Evolutionary conservation across 2,329 filamentous ascomycete species (phyloP).

Genomic region (Neurospora sp.): DNA sequence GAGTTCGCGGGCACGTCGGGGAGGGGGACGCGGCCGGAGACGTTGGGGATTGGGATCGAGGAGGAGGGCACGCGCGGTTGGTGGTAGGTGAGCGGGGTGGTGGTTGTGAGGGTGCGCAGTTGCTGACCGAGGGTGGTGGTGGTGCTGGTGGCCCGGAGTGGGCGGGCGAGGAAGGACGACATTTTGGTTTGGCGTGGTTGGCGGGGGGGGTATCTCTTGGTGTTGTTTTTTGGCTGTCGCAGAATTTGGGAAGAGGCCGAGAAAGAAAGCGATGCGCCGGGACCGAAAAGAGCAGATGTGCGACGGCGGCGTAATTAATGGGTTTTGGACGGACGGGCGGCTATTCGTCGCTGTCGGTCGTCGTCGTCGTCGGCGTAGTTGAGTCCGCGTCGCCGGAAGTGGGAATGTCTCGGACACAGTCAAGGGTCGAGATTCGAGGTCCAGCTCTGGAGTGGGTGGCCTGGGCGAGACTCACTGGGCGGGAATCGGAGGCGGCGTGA

Average conservation of each 20-base stretch:
- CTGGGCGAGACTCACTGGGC: neutral
- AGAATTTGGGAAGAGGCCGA: neutral
- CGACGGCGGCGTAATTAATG: neutral
- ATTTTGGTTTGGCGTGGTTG: neutral
- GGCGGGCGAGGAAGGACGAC: slow-evolving; percentile 4
- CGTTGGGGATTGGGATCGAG: slow-evolving; percentile 32
- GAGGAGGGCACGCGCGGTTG: slow-evolving; percentile 16
- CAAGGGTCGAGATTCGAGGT: neutral
- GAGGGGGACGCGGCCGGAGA: slow-evolving; percentile 25
- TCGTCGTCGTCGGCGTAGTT: neutral
- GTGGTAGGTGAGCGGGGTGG: slow-evolving; percentile 21
- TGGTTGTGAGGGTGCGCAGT: slow-evolving; percentile 26
- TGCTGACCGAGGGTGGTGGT: neutral
- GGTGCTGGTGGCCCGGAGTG: slow-evolving; percentile 8
- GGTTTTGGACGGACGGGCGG: neutral
- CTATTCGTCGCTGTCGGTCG: neutral
- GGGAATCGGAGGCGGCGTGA: neutral
- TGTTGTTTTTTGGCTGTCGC: neutral
- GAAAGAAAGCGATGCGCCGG: neutral
- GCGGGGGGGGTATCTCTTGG: neutral
- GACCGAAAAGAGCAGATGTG: neutral
- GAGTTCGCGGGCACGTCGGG: slow-evolving; percentile 6
- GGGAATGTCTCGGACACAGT: neutral
- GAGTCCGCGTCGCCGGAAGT: neutral
- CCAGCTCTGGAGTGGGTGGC: neutral